A percentile compares a stretch with the other conserved stretches of the same genome.
Evolutionary conservation across 306 rosid genomes (phyloP).

Genomic region (Rosa chinensis): DNA sequence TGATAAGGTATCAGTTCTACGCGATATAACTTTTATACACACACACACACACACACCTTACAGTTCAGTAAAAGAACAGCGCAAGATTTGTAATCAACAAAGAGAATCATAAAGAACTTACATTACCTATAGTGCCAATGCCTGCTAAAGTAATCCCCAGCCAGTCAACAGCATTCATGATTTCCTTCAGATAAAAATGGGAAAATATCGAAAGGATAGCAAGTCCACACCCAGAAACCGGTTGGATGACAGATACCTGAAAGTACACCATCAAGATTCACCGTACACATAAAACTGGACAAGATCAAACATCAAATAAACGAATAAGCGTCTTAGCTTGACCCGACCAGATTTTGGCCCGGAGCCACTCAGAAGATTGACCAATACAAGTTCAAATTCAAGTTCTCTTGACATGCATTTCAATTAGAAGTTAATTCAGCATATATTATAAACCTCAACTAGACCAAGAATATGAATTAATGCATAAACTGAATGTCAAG

Average conservation of each 20-base stretch:
- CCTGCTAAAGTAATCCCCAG: conserved; percentile 87
- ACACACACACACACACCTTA: not conserved
- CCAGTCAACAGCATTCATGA: conserved; percentile 95
- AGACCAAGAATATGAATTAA: not conserved
- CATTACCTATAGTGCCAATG: conserved; percentile 95
- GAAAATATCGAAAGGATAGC: conserved; percentile 93
- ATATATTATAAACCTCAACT: not conserved
- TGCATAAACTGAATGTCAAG: not conserved
- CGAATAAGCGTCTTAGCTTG: not conserved
- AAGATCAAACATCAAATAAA: not conserved
- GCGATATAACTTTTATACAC: conserved; percentile 4
- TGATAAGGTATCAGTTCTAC: not conserved
- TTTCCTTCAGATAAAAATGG: conserved; percentile 93
- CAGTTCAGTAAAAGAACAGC: not conserved
- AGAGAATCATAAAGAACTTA: conserved; percentile 44
- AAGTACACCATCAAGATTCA: conserved; percentile 26
- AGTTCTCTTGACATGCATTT: not conserved
- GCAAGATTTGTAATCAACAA: not conserved
- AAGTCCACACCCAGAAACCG: conserved; percentile 96
- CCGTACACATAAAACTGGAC: conserved; percentile 8
- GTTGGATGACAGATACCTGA: conserved; percentile 94
- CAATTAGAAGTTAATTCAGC: not conserved
- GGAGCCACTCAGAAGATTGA: not conserved
- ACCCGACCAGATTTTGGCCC: not conserved
- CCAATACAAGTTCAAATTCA: not conserved